A percentile compares a stretch with the other conserved stretches of the same genome.
phyloP scores from a whole-genome alignment of 1,139 yeast species.

The Sugiyamaella castrensis region DNA sequence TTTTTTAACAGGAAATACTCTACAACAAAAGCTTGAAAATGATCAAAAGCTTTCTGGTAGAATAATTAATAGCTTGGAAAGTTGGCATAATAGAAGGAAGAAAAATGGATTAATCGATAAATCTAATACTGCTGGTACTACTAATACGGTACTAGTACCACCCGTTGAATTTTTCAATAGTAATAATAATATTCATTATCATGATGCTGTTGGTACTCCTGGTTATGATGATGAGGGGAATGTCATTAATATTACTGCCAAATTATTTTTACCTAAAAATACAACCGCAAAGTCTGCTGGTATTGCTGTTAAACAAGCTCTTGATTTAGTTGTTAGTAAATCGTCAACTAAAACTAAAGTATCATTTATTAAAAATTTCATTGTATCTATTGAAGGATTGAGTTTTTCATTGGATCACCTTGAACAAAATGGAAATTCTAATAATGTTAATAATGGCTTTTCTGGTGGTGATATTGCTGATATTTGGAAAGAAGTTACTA shows the following conservation, averaged over 20 bases:
- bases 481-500: slow-evolving; percentile 25
- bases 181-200: neutral
- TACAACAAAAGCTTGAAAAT: slow-evolving; percentile 16
- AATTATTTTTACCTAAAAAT: slow-evolving; percentile 28
- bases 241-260: slow-evolving; percentile 23
- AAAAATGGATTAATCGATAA: neutral
- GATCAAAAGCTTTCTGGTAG: slow-evolving; percentile 9
- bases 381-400: slow-evolving; percentile 30
- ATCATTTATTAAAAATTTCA: slow-evolving; percentile 22
- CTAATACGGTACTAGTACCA: neutral
- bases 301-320: slow-evolving; percentile 1
- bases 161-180: too few species aligned
- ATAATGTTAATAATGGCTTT: neutral
- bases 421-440: slow-evolving; percentile 14
- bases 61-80: slow-evolving; percentile 2
- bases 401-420: slow-evolving; percentile 29
- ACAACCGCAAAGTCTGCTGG: slow-evolving; percentile 15
- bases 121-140: neutral
- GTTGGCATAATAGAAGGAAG: neutral
- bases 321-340: neutral
- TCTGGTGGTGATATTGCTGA: slow-evolving; percentile 21
- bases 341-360: slow-evolving; percentile 1
- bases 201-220: neutral
- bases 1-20: slow-evolving; percentile 25
- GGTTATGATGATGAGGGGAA: neutral